A percentile compares a stretch with the other conserved stretches of the same genome.
These are phyloP conservation scores for Syzygium aromaticum DNA, from an alignment of 345 rosid species.

Conservation along the genomic window DNA sequence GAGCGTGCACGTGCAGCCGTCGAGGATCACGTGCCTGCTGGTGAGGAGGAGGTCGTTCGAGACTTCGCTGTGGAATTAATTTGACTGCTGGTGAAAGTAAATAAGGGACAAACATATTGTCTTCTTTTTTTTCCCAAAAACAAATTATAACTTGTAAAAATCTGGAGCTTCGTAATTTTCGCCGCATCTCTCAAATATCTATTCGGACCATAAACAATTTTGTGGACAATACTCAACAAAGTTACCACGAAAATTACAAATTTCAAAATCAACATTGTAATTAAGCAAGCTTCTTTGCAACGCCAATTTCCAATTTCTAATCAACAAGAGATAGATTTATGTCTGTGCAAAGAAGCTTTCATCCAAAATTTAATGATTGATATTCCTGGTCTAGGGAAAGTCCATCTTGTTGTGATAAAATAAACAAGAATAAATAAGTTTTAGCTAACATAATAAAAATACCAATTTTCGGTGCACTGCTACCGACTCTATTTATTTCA, in stretches of 20 bases:
- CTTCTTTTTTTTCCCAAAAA: background rate
- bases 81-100: background rate
- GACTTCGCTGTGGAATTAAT: background rate
- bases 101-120: background rate
- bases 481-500: background rate
- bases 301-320: background rate
- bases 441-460: background rate
- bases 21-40: slow-evolving; percentile 31
- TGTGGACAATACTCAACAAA: background rate
- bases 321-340: background rate
- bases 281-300: background rate
- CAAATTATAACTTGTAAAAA: background rate
- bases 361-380: background rate
- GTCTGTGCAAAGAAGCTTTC: background rate
- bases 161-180: background rate
- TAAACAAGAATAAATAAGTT: background rate
- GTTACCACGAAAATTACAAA: background rate
- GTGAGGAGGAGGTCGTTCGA: slow-evolving; percentile 39
- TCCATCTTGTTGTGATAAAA: background rate
- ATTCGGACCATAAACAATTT: background rate
- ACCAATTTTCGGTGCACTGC: background rate
- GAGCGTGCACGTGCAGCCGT: slow-evolving; percentile 23
- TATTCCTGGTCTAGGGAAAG: background rate
- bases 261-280: background rate
- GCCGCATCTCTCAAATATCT: background rate